Conservation (phyloP, 805 yeast genomes). For the Saccharomycopsis amapae region DNA sequence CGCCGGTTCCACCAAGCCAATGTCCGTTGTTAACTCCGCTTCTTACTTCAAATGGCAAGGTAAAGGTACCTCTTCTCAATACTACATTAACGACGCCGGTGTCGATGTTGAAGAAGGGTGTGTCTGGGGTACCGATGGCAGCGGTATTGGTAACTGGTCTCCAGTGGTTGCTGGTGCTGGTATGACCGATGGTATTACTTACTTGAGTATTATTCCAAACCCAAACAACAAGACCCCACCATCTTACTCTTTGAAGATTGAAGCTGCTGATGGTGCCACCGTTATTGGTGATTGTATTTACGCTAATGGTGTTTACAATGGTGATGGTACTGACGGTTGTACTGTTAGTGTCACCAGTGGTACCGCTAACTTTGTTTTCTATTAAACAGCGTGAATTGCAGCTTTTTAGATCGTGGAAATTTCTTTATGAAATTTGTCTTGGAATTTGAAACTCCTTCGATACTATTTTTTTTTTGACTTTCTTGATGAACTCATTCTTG, state of each 20-base stretch:
- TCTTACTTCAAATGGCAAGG: slow-evolving; percentile 80
- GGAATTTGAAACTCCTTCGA: no score
- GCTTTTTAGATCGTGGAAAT: neutral
- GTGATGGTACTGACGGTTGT: slow-evolving; percentile 64
- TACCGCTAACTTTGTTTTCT: slow-evolving; percentile 54
- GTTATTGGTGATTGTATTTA: slow-evolving; percentile 70
- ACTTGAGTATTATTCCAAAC: slow-evolving; percentile 69
- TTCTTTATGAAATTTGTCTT: neutral
- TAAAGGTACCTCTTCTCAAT: slow-evolving; percentile 82
- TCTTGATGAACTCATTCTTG: no score
- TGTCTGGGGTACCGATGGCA: slow-evolving; percentile 78
- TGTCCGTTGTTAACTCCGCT: slow-evolving; percentile 75
- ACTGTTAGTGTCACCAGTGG: slow-evolving; percentile 62
- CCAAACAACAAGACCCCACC: slow-evolving; percentile 53
- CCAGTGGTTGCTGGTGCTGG: slow-evolving; percentile 78
- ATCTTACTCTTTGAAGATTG: slow-evolving; percentile 71
- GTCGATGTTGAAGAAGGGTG: slow-evolving; percentile 86
- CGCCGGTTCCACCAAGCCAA: slow-evolving; percentile 56
- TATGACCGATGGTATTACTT: slow-evolving; percentile 48
- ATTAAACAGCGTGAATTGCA: slow-evolving; percentile 40
- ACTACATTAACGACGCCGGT: slow-evolving; percentile 96
- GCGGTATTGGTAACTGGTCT: slow-evolving; percentile 93
- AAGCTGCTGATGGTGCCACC: slow-evolving; percentile 48
- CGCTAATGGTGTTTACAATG: slow-evolving; percentile 67
- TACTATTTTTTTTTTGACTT: no score